These are phyloP conservation scores for Suillus cothurnatus DNA, from an alignment of 768 basidiomycete species.

Conservation along the genomic window DNA sequence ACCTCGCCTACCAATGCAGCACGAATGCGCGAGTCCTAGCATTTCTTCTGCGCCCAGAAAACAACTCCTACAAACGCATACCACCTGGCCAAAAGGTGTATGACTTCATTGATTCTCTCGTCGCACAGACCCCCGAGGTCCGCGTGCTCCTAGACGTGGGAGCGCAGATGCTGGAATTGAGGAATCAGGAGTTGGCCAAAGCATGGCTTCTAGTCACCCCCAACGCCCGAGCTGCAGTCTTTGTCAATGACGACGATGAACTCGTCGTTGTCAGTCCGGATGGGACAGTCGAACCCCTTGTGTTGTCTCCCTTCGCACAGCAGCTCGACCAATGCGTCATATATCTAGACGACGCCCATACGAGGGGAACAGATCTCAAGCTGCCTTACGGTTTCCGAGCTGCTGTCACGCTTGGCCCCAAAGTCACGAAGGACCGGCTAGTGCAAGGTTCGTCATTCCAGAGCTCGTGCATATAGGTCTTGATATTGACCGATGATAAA, in stretches of 20 bases:
- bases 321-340: not conserved
- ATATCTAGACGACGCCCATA: not conserved
- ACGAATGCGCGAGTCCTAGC: conserved; percentile 16
- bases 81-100: conserved; percentile 15
- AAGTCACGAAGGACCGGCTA: conserved; percentile 48
- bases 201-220: not conserved
- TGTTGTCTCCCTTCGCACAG: not conserved
- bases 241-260: not conserved
- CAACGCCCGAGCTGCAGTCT: not conserved
- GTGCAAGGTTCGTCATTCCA: not conserved
- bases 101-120: conserved; percentile 33
- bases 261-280: not conserved
- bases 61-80: conserved; percentile 16
- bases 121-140: conserved; percentile 39
- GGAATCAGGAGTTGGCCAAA: not conserved
- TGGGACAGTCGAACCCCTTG: not conserved
- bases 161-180: not conserved
- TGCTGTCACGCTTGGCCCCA: conserved; percentile 51
- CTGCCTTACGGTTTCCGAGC: conserved; percentile 43
- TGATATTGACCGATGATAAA: conserved; percentile 14
- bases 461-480: not conserved
- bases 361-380: conserved; percentile 30
- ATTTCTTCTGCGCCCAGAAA: conserved; percentile 29
- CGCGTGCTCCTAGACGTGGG: not conserved
- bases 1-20: not conserved